These are phyloP conservation scores for Saxispiralis lemnorum DNA, from an alignment of 495 filamentous ascomycete genomes.

Conservation along the genomic window DNA sequence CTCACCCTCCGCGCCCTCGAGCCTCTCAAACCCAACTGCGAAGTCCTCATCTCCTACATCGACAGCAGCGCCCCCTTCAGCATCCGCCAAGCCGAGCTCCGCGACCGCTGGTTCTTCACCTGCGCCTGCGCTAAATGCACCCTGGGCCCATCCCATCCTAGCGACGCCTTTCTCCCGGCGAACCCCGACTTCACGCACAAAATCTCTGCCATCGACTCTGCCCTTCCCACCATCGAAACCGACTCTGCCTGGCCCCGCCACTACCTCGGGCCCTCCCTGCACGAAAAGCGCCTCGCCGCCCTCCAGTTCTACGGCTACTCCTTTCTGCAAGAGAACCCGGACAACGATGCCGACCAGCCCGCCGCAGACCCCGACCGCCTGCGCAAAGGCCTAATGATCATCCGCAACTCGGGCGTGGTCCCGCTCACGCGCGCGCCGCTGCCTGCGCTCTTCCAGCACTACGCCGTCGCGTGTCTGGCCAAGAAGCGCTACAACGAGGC, in stretches of 20 bases:
- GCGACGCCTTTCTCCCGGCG: slow-evolving; percentile 15
- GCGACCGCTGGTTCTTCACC: slow-evolving; percentile 44
- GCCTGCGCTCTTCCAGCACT: slow-evolving; percentile 17
- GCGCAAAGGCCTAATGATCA: neutral
- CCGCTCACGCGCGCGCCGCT: slow-evolving; percentile 18
- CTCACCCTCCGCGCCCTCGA: slow-evolving; percentile 27
- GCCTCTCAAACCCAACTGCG: slow-evolving; percentile 35
- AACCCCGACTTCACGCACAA: neutral
- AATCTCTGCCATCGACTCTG: neutral
- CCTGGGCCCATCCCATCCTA: slow-evolving; percentile 15
- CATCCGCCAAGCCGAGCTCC: slow-evolving; percentile 34
- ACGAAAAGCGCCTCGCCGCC: slow-evolving; percentile 1
- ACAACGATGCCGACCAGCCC: slow-evolving; percentile 11
- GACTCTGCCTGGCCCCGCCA: slow-evolving; percentile 2
- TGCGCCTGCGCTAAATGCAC: slow-evolving; percentile 43
- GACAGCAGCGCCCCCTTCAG: slow-evolving; percentile 37
- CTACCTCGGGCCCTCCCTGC: neutral
- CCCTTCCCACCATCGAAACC: neutral
- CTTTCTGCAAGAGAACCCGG: slow-evolving; percentile 3
- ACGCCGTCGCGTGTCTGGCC: slow-evolving; percentile 14
- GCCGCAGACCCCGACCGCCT: neutral
- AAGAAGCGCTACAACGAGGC: slow-evolving; percentile 2
- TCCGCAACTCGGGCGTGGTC: slow-evolving; percentile 10
- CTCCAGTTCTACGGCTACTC: slow-evolving; percentile 9
- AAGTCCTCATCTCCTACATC: slow-evolving; percentile 53